phyloP scores from a whole-genome alignment of 73 alveolate species.

The Paramecium pentaurelia region DNA sequence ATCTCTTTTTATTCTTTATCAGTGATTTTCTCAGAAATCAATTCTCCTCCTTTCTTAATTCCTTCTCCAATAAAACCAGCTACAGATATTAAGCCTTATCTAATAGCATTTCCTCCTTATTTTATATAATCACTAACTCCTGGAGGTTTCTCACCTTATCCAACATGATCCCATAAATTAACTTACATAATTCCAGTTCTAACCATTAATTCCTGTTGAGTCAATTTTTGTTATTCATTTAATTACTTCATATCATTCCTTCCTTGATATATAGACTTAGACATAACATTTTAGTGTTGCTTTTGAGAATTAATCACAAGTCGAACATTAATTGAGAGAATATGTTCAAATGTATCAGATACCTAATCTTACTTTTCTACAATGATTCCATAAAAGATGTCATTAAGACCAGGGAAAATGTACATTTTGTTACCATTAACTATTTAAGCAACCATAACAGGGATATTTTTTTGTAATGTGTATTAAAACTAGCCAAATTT shows the following conservation, averaged over 20 bases:
- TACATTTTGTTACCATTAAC: neutral
- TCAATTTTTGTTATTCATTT: neutral
- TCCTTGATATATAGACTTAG: neutral
- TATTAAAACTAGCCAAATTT: constrained; percentile 7
- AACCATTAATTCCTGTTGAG: neutral
- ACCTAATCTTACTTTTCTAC: neutral
- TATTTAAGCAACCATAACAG: neutral
- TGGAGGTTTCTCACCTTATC: neutral
- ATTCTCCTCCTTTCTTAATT: constrained; percentile 22
- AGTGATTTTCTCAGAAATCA: neutral
- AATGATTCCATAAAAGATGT: constrained; percentile 18
- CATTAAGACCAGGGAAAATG: constrained; percentile 32
- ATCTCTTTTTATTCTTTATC: constrained; percentile 7
- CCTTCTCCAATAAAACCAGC: constrained; percentile 25
- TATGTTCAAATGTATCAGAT: constrained; percentile 12
- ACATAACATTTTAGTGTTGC: neutral
- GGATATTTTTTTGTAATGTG: constrained; percentile 11
- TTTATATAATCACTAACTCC: constrained; percentile 14
- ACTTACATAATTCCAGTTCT: neutral
- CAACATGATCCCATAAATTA: constrained; percentile 39
- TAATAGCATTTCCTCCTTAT: constrained; percentile 24
- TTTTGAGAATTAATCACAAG: neutral
- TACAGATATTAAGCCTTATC: constrained; percentile 9
- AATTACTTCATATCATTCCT: neutral
- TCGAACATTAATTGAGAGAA: neutral